phyloP scores from a whole-genome alignment of 495 filamentous ascomycete genomes.

The Ascodesmis nigricans region DNA sequence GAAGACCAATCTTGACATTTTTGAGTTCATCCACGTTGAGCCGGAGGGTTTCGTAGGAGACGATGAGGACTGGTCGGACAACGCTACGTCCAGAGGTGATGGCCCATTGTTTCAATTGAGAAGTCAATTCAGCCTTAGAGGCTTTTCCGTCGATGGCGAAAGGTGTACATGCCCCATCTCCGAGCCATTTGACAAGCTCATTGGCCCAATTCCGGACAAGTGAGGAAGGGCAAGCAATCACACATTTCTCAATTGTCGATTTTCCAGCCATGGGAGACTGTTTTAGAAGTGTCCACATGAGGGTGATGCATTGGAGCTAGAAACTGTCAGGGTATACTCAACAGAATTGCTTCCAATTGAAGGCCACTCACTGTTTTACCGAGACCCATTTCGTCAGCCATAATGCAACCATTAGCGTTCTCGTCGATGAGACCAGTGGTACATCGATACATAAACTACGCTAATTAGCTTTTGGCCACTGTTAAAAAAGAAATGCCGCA shows the following conservation, averaged over 20 bases:
- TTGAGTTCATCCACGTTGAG: slow-evolving; percentile 76
- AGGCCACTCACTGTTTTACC: slow-evolving; percentile 58
- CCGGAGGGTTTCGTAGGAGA: slow-evolving; percentile 91
- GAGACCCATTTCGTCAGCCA: slow-evolving; percentile 98
- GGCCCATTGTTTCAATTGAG: slow-evolving; percentile 85
- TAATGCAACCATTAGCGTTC: slow-evolving; percentile 93
- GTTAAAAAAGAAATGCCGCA: slow-evolving; percentile 20
- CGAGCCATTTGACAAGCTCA: slow-evolving; percentile 86
- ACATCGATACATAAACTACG: slow-evolving; percentile 70
- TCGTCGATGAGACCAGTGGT: slow-evolving; percentile 84
- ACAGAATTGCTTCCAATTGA: slow-evolving; percentile 24
- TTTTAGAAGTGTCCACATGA: slow-evolving; percentile 92
- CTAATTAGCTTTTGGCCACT: not conserved
- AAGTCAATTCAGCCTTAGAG: slow-evolving; percentile 72
- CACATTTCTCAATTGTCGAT: slow-evolving; percentile 83
- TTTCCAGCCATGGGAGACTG: slow-evolving; percentile 90
- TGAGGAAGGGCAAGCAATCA: slow-evolving; percentile 96
- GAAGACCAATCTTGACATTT: slow-evolving; percentile 67
- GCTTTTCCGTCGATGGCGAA: slow-evolving; percentile 97
- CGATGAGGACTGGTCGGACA: slow-evolving; percentile 90
- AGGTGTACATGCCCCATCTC: slow-evolving; percentile 68
- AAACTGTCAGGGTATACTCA: slow-evolving; percentile 30
- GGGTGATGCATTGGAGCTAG: slow-evolving; percentile 47
- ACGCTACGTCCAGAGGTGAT: slow-evolving; percentile 76
- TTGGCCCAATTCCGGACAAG: slow-evolving; percentile 97